Evolutionary conservation across 306 rosid species (phyloP), one percentile per base, ranked within the genome.

Genomic region (Acmispon strigosus): DNA sequence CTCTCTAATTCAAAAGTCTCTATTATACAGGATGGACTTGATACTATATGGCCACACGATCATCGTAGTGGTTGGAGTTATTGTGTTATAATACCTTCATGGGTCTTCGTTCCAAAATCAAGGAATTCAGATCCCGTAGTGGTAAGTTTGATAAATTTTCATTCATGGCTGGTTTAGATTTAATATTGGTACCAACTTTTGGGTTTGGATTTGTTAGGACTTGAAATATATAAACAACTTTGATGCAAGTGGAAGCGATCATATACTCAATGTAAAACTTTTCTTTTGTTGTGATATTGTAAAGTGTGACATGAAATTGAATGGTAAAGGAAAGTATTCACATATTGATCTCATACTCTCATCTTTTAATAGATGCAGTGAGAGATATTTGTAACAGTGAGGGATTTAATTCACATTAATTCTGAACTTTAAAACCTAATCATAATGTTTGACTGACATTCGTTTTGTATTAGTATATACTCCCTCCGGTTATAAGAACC

Each of bases 21-120:
- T 74, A 4, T 85, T 83, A n/a, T 78, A 78, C 97, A 93, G 96
- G 80, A 84, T 72, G 97, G 97, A 11, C 79, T 80, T 71, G 94
- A 80, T 45, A 87, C 98, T 32, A 81, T 90, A 36, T 88, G 97
- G 98, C 97, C 96, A n/a, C 97, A 88, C 74, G 83, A 86, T 84
- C 87, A 90, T 74, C 90, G 53, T 57, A 37, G 86, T 12, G 98
- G 96, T 58, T 93, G 98, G 96, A 87, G 90, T 88, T 88, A 88
- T 82, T 90, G 92, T 62, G 84, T 93, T 68, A 72, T 86, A 14
- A 74, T 93, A 54, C 96, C 96, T 49, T 88, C 94, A 24, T 90
- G 92, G 98, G 88, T 82, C 44, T 85, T 84, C 65, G 81, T 83
- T 77, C 98, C 92, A 66, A 93, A 89, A 80, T 85, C 94, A 70